phyloP scores from a whole-genome alignment of 2,329 filamentous ascomycete species.

The Lasiodiplodia sp. region DNA sequence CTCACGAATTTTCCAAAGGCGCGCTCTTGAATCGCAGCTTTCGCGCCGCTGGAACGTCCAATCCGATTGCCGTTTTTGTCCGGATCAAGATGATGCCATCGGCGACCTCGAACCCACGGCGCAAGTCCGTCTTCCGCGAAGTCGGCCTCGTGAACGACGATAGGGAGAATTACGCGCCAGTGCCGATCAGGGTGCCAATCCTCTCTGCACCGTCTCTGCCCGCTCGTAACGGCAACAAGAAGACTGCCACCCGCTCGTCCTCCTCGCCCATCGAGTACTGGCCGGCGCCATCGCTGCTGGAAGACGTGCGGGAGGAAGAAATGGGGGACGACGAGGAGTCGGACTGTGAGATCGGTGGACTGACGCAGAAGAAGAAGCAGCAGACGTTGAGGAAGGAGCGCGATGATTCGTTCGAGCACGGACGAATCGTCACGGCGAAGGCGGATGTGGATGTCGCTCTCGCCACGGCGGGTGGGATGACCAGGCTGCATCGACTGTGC shows the following conservation, averaged over 20 bases:
- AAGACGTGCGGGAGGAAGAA: conserved; percentile 15
- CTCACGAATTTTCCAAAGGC: background rate
- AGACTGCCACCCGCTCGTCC: background rate
- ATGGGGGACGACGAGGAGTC: background rate
- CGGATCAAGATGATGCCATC: conserved; percentile 16
- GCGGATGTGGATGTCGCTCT: background rate
- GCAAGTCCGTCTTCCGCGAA: conserved; percentile 28
- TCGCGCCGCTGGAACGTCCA: background rate
- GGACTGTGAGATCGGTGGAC: background rate
- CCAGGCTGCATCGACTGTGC: conserved; percentile 10
- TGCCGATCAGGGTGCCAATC: conserved; percentile 12
- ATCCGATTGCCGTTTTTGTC: too few species aligned
- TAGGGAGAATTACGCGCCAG: conserved; percentile 5
- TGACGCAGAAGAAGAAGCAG: background rate
- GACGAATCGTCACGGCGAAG: background rate
- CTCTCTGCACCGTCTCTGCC: background rate
- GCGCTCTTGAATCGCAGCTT: background rate
- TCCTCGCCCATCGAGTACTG: conserved; percentile 3
- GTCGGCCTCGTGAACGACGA: conserved; percentile 26
- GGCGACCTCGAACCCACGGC: conserved; percentile 24
- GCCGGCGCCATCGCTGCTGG: background rate
- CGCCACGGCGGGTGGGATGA: background rate
- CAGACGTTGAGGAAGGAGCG: background rate
- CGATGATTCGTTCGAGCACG: background rate
- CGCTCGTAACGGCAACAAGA: background rate